Conservation (phyloP, 805 yeast genomes). For the Candida vartiovaarae region DNA sequence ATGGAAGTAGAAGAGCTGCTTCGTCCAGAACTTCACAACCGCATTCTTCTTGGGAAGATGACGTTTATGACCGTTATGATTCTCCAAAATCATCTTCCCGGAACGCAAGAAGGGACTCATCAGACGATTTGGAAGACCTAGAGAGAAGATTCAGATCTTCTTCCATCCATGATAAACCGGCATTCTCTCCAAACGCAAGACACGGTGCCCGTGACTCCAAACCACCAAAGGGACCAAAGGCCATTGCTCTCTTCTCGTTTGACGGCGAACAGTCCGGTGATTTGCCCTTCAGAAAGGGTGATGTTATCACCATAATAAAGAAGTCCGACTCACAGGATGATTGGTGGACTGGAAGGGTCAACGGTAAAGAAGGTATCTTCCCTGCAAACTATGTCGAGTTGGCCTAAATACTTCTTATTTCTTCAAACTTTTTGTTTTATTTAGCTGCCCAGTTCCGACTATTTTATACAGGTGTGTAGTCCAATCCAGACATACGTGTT, state of each 20-base stretch:
- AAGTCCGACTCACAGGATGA: slow-evolving; percentile 87
- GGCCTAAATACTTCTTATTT: slow-evolving; percentile 20
- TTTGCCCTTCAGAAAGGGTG: slow-evolving; percentile 89
- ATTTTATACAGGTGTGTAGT: too few species aligned
- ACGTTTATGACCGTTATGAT: slow-evolving; percentile 57
- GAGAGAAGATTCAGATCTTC: slow-evolving; percentile 35
- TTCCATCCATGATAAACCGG: slow-evolving; percentile 30
- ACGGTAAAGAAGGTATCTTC: slow-evolving; percentile 84
- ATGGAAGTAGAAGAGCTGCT: slow-evolving; percentile 23
- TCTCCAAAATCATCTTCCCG: slow-evolving; percentile 13
- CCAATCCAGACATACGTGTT: neutral
- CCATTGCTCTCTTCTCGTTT: slow-evolving; percentile 83
- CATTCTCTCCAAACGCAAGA: slow-evolving; percentile 33
- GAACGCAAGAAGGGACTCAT: neutral
- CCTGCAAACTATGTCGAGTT: slow-evolving; percentile 96
- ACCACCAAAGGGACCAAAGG: slow-evolving; percentile 50
- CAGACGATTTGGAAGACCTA: slow-evolving; percentile 29
- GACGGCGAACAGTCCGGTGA: slow-evolving; percentile 94
- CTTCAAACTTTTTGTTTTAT: neutral
- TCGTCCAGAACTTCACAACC: slow-evolving; percentile 15
- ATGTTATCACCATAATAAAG: slow-evolving; percentile 78
- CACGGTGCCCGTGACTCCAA: neutral
- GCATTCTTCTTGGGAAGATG: slow-evolving; percentile 77
- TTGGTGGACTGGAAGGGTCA: slow-evolving; percentile 97
- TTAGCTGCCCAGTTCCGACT: neutral